Evolutionary conservation across 163 green algal genomes (phyloP).

Genomic region (Volvox carteri): DNA sequence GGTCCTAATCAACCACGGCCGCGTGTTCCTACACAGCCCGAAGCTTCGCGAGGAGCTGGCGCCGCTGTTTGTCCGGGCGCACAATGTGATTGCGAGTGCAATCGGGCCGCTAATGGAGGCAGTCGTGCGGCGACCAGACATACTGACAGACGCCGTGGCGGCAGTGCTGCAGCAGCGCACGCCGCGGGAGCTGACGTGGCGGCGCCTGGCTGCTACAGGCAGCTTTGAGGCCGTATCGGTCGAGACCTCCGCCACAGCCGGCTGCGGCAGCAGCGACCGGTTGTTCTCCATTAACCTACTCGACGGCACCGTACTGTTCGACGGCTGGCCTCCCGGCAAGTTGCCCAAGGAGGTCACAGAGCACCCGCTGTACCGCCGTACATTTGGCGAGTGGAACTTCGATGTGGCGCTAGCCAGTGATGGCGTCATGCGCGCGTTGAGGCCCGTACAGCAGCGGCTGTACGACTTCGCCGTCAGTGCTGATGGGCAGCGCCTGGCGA

Average conservation of each 20-base stretch:
- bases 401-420: constrained; percentile 14
- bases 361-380: constrained; percentile 68
- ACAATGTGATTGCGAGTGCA: constrained; percentile 55
- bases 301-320: constrained; percentile 70
- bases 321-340: constrained; percentile 65
- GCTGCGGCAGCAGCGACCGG: not conserved
- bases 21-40: constrained; percentile 52
- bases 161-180: constrained; percentile 46
- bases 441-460: too few relatives aligned
- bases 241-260: constrained; percentile 39
- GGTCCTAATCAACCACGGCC: constrained; percentile 62
- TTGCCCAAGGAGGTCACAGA: constrained; percentile 63
- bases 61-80: constrained; percentile 60
- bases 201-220: not conserved
- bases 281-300: constrained; percentile 75
- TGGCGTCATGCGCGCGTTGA: constrained; percentile 34
- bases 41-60: constrained; percentile 29
- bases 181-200: constrained; percentile 42
- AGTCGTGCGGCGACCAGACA: not conserved
- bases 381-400: constrained; percentile 66
- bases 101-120: constrained; percentile 34
- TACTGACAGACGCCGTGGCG: constrained; percentile 56
- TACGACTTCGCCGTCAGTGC: too few relatives aligned
- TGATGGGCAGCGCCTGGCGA: constrained; percentile 40
- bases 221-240: constrained; percentile 64